Base-by-base conservation (phyloP, 208 protist species). In the Leishmania turanica region DNA sequence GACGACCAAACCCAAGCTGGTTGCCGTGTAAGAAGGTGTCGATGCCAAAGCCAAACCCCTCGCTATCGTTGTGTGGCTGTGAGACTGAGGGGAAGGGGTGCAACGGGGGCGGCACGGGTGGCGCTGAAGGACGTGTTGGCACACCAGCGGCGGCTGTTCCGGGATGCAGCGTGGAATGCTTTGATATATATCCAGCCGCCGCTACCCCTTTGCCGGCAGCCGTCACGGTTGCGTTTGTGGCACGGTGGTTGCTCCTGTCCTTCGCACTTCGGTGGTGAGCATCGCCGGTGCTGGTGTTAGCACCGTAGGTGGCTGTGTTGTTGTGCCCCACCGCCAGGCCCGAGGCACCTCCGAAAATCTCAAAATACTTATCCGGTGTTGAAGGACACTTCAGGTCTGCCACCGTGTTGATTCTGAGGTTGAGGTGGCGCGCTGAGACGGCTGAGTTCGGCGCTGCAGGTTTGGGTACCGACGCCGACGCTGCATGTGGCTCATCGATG, bases 11-110 rank as follows among this genome's bases (percentile, higher is more conserved):
- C 53, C 90, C 92, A 4, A 96, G 77, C 77, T 93, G 81, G 24
- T 82, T 80, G 21, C 92, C 86, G 77, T 93, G 92, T 73, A 96
- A 79, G 75, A 90, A 86, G 21, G 92, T 87, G 65, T 96, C 90
- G 75, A 96, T 90, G 71, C 92, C 92, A 83, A 92, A 96, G 40
- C 77, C 82, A 68, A 92, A 92, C 31, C 79, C 81, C 51, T 83
- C 81, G 56, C 73, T 64, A 34, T 66, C 56, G 24, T 66, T 56
- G 31, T 37, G 53, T 2, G 7, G 51, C 21, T 64, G 11, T 19
- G 37, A 17, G 6, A 42, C 24, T 5, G 47, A 27, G n/a, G 53
- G 34, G 7, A 68, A 19, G 17, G 51, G 34, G 37, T 65, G 73
- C 73, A 60, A 62, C 56, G 17, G 53, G 37, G 53, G 54, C 19